These are phyloP conservation scores for Bacidia rubella DNA, from an alignment of 495 filamentous ascomycete genomes.

Conservation along the genomic window DNA sequence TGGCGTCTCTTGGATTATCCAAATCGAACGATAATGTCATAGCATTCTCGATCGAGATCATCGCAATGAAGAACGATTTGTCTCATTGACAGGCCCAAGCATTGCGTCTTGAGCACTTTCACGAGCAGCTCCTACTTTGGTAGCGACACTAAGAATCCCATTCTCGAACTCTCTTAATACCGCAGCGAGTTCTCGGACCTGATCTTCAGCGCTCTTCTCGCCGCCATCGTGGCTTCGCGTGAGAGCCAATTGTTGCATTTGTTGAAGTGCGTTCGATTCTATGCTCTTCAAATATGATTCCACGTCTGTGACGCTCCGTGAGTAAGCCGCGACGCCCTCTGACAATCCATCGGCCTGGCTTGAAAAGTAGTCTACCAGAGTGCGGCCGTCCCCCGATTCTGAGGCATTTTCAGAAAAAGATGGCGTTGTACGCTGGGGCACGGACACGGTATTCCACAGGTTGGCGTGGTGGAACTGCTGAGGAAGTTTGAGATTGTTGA, in stretches of 20 bases:
- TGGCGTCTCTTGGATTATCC: too few species aligned
- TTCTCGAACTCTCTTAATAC: constrained; percentile 67
- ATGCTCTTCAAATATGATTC: constrained; percentile 69
- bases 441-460: constrained; percentile 34
- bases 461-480: constrained; percentile 54
- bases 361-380: constrained; percentile 66
- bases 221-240: constrained; percentile 37
- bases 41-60: not conserved
- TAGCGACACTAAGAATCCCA: constrained; percentile 62
- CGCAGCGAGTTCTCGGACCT: constrained; percentile 45
- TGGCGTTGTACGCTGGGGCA: constrained; percentile 7
- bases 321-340: constrained; percentile 49
- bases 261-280: constrained; percentile 52
- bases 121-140: constrained; percentile 50
- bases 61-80: not conserved
- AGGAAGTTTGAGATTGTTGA: constrained; percentile 64
- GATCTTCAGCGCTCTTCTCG: constrained; percentile 31
- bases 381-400: constrained; percentile 32
- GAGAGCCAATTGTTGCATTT: constrained; percentile 53
- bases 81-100: constrained; percentile 27
- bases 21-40: too few species aligned
- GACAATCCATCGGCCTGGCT: constrained; percentile 59
- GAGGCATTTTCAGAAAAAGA: constrained; percentile 41
- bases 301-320: constrained; percentile 61
- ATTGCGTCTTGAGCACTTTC: constrained; percentile 59